Percentiles rank a stretch among this genome's conserved stretches.
Evolutionary conservation across 2,329 filamentous ascomycete genomes (phyloP).

Genomic region (Claviceps cyperi): DNA sequence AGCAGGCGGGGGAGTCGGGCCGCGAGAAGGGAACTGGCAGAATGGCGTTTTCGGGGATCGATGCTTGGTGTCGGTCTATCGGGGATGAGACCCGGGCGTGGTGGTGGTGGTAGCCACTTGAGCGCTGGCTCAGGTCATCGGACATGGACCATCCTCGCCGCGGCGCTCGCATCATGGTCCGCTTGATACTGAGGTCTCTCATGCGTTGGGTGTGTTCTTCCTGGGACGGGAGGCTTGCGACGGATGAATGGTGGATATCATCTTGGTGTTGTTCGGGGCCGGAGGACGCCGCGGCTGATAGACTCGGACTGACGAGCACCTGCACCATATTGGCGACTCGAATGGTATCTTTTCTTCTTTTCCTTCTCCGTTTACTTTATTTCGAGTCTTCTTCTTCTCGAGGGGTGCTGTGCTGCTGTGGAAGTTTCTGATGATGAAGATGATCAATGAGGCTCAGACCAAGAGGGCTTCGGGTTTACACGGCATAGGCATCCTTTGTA

Average conservation of each 20-base stretch:
- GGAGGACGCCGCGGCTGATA: slow-evolving; percentile 11
- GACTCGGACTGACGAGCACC: slow-evolving; percentile 15
- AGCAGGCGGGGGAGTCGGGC: slow-evolving; percentile 3
- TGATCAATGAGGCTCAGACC: too few species aligned
- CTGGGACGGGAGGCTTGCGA: slow-evolving; percentile 16
- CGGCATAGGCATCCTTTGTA: too few species aligned
- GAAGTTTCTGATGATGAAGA: too few species aligned
- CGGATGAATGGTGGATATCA: slow-evolving; percentile 9
- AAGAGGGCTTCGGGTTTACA: too few species aligned
- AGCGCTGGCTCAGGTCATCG: slow-evolving; percentile 23
- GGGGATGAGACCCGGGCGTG: neutral
- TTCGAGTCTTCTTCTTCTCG: neutral
- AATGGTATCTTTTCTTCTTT: neutral
- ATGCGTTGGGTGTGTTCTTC: slow-evolving; percentile 28
- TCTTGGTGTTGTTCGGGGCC: slow-evolving; percentile 10
- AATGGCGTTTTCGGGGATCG: slow-evolving; percentile 22
- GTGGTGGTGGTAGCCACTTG: slow-evolving; percentile 1
- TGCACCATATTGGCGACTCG: slow-evolving; percentile 16
- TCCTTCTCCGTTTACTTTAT: neutral
- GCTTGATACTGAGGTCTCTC: slow-evolving; percentile 23
- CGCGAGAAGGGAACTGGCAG: slow-evolving; percentile 6
- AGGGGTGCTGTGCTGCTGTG: neutral
- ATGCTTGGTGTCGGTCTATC: slow-evolving; percentile 10
- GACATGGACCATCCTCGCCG: slow-evolving; percentile 33
- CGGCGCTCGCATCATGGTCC: slow-evolving; percentile 23